Evolutionary conservation across 305 asterid genomes (phyloP), one percentile per base, ranked within the genome.

Genomic region (Caryopteris hybrid): DNA sequence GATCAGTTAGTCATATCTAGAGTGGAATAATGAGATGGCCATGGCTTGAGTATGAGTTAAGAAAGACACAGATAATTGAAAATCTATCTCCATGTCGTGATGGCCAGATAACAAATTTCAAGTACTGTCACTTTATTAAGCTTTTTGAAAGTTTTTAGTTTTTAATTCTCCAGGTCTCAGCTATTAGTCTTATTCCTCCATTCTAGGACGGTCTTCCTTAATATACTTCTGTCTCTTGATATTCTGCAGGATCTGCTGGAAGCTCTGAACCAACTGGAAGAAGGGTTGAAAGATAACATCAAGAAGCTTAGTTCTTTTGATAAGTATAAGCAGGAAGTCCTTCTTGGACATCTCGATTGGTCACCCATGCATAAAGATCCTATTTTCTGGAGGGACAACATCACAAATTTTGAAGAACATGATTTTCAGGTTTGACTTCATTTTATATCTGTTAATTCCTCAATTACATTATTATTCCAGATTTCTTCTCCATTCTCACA

Each of bases 291-390:
- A 53, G 89, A 76, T 59, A 88, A 77, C 85, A 90, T 90, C 67
- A 88, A 90, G 85, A 79, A 73, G 74, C 84, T 88, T 45, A 92
- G 97, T 81, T 90, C 96, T 62, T 90, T 84, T 12, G 97, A 92
- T 41, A 85, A 84, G 84, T 90, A 88, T 79, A 90, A 90, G 84
- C 96, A 88, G 80, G 97, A 92, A 77, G 88, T 88, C 67, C 91
- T 92, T 60, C 98, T 90, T 50, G 97, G 96, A 39, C 96, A 80
- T 80, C 96, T 92, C 68, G 95, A 92, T 78, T 92, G 98, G 97
- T 82, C 94, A 11, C 97, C 95, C 3, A 85, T 90, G 98, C 97
- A 92, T 82, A 90, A 88, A 70, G 97, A 90, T 82, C 90, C 92
- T 34, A 45, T 76, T 38, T 92, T 92, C 90, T 90, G 97, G 98